Conservation (phyloP, 805 yeast genomes). For the Lachancea meyersii region DNA sequence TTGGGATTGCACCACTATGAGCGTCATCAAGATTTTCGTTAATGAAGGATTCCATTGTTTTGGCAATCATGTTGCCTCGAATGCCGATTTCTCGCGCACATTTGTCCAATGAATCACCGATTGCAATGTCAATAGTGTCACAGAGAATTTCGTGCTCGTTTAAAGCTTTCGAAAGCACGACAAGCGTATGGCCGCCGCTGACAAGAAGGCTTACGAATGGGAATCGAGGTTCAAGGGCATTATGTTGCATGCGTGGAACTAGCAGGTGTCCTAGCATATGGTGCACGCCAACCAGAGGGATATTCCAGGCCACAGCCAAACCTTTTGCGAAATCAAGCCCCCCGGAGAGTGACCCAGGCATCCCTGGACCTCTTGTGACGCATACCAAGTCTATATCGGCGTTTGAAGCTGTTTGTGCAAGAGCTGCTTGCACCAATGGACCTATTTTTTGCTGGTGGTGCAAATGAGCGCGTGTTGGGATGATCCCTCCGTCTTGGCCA, state of each 20-base stretch:
- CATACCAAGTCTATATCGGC: conserved; percentile 64
- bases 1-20: conserved; percentile 3
- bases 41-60: conserved; percentile 62
- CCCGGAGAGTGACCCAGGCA: conserved; percentile 80
- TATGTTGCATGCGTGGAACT: conserved; percentile 47
- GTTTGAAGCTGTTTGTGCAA: conserved; percentile 20
- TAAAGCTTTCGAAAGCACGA: conserved; percentile 59
- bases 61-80: conserved; percentile 78
- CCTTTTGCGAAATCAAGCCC: conserved; percentile 87
- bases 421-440: conserved; percentile 40
- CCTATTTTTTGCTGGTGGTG: conserved; percentile 68
- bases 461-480: conserved; percentile 76
- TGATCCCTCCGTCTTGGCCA: conserved; percentile 66
- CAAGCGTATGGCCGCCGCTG: conserved; percentile 93
- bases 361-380: conserved; percentile 95
- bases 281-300: conserved; percentile 83
- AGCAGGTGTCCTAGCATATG: conserved; percentile 94
- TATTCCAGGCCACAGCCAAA: conserved; percentile 65
- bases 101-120: conserved; percentile 90
- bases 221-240: conserved; percentile 42
- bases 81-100: conserved; percentile 83
- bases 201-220: conserved; percentile 75
- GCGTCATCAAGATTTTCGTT: conserved; percentile 7
- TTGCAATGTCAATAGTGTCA: conserved; percentile 80
- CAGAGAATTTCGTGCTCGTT: conserved; percentile 65